Evolutionary conservation across 768 basidiomycete genomes (phyloP).

Genomic region (Lactarius pseudohatsudake): DNA sequence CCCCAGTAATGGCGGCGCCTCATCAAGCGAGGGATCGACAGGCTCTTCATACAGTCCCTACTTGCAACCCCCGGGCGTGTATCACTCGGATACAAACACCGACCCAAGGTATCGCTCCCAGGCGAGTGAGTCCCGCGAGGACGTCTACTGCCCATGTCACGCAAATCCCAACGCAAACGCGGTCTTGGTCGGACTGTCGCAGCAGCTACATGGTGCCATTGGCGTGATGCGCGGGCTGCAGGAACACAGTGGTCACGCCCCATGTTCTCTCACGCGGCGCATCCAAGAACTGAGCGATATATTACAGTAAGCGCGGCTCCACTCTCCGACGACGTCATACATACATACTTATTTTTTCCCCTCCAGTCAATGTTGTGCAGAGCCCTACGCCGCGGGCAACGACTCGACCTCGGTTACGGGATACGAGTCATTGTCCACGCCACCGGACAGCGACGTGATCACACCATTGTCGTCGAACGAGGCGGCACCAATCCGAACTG

Average conservation of each 20-base stretch:
- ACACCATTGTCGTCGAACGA: slow-evolving; percentile 31
- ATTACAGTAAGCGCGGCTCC: slow-evolving; percentile 23
- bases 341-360: background rate
- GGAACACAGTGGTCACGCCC: slow-evolving; percentile 23
- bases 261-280: slow-evolving; percentile 26
- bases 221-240: slow-evolving; percentile 27
- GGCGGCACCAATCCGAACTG: slow-evolving; percentile 26
- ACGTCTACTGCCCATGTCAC: slow-evolving; percentile 26
- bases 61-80: slow-evolving; percentile 24
- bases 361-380: slow-evolving; percentile 20
- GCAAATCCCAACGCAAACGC: slow-evolving; percentile 27
- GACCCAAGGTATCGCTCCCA: slow-evolving; percentile 26
- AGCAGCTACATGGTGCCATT: slow-evolving; percentile 26
- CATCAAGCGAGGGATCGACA: slow-evolving; percentile 26
- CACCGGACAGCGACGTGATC: slow-evolving; percentile 30
- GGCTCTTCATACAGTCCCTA: slow-evolving; percentile 31
- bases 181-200: slow-evolving; percentile 24
- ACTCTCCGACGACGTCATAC: background rate
- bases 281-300: slow-evolving; percentile 28
- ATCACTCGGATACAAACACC: slow-evolving; percentile 23
- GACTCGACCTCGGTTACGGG: slow-evolving; percentile 17
- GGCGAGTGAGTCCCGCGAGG: slow-evolving; percentile 19
- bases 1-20: slow-evolving; percentile 12
- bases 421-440: slow-evolving; percentile 28
- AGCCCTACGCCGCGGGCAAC: slow-evolving; percentile 22